A percentile compares a stretch with the other conserved stretches of the same genome.
Evolutionary conservation across 441 rosid species (phyloP).

Genomic region (Jatropha multifida): DNA sequence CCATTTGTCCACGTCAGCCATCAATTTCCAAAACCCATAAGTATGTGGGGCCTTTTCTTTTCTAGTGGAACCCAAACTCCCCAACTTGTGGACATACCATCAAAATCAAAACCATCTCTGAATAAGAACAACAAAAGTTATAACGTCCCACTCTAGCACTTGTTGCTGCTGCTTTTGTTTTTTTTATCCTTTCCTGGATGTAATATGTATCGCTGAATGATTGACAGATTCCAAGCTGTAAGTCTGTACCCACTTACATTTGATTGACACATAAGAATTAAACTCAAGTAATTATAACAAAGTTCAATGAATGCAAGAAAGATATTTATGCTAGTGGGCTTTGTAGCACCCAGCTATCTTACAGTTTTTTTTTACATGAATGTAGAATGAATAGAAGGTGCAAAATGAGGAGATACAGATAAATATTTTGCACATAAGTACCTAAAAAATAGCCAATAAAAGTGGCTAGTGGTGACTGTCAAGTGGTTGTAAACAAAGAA

Average conservation of each 20-base stretch:
- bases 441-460: background rate
- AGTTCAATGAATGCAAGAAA: too few relatives aligned
- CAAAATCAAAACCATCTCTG: background rate
- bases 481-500: background rate
- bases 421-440: background rate
- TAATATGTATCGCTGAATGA: background rate
- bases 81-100: background rate
- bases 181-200: background rate
- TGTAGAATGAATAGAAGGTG: background rate
- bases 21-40: background rate
- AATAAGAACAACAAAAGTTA: background rate
- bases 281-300: too few relatives aligned
- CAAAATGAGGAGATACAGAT: background rate
- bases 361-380: background rate
- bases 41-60: background rate
- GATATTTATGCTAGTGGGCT: background rate
- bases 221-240: background rate
- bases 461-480: background rate
- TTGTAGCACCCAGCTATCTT: background rate
- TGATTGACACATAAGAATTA: too few relatives aligned
- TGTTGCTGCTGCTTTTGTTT: background rate
- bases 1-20: conserved; percentile 21
- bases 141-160: background rate
- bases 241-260: too few relatives aligned
- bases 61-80: background rate